Conservation (phyloP, 768 basidiomycete genomes). For the Cantharellus anzutake region DNA sequence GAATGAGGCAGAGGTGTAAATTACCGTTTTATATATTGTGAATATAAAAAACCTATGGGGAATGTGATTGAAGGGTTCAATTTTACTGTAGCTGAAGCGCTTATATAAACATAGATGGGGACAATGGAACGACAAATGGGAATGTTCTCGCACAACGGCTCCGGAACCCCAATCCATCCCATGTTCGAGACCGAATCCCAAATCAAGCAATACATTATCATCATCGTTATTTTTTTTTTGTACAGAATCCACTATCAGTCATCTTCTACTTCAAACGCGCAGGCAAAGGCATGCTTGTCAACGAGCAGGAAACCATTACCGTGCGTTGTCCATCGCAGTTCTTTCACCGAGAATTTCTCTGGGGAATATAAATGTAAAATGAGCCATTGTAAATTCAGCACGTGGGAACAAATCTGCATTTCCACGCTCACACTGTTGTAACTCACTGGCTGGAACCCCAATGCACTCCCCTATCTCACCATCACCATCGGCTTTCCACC, state of each 20-base stretch:
- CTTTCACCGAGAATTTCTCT: slow-evolving; percentile 56
- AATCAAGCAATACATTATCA: no score
- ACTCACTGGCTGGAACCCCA: slow-evolving; percentile 71
- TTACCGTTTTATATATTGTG: neutral
- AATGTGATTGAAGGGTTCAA: no score
- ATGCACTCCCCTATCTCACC: slow-evolving; percentile 79
- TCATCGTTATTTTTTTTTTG: no score
- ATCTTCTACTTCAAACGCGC: slow-evolving; percentile 61
- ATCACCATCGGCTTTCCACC: slow-evolving; percentile 33
- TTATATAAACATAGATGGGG: no score
- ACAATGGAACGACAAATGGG: no score
- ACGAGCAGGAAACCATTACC: slow-evolving; percentile 62
- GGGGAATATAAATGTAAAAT: neutral
- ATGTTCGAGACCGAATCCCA: no score
- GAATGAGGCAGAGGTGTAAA: neutral
- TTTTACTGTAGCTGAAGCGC: no score
- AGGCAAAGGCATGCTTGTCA: slow-evolving; percentile 68
- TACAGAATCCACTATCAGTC: slow-evolving; percentile 8
- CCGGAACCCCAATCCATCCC: no score
- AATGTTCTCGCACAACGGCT: no score
- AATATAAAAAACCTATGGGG: no score
- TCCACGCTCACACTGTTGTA: no score
- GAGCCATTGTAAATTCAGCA: neutral
- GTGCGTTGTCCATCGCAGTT: slow-evolving; percentile 68
- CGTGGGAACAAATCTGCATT: neutral